These are phyloP conservation scores for Suillus occidentalis DNA, from an alignment of 768 basidiomycete species.

Conservation along the genomic window DNA sequence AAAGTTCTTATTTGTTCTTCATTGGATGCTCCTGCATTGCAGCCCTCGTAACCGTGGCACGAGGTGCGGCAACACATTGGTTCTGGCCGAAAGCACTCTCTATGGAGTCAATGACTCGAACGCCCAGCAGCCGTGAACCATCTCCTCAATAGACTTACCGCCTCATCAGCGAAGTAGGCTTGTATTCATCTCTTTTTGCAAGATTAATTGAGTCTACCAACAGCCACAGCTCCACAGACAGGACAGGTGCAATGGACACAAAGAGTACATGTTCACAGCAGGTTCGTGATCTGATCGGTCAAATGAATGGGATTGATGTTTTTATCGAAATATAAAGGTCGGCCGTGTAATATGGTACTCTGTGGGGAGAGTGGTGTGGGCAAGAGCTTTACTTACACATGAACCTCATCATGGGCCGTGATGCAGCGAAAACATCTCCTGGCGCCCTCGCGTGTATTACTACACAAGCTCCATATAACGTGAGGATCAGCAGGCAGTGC, in stretches of 20 bases:
- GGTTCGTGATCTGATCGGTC: not conserved
- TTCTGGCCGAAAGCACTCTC: not conserved
- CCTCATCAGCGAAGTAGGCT: not conserved
- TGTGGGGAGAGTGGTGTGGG: constrained; percentile 35
- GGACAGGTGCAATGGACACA: not conserved
- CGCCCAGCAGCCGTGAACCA: not conserved
- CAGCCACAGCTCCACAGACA: constrained; percentile 12
- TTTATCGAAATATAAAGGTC: not conserved
- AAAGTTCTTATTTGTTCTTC: no score
- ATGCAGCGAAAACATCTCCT: constrained; percentile 31
- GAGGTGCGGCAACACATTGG: not conserved
- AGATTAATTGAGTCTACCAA: constrained; percentile 15
- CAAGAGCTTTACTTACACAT: constrained; percentile 46
- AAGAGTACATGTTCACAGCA: not conserved
- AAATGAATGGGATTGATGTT: not conserved
- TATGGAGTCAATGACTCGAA: not conserved
- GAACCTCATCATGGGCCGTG: constrained; percentile 34
- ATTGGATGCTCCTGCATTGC: no score
- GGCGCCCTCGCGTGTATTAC: constrained; percentile 36
- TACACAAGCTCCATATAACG: constrained; percentile 20
- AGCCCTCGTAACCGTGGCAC: no score
- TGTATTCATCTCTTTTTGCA: not conserved
- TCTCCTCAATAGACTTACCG: not conserved
- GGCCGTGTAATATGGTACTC: constrained; percentile 30
- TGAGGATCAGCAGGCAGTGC: constrained; percentile 19